Evolutionary conservation across 306 rosid genomes (phyloP).

Genomic region (Canavalia ensiformis): DNA sequence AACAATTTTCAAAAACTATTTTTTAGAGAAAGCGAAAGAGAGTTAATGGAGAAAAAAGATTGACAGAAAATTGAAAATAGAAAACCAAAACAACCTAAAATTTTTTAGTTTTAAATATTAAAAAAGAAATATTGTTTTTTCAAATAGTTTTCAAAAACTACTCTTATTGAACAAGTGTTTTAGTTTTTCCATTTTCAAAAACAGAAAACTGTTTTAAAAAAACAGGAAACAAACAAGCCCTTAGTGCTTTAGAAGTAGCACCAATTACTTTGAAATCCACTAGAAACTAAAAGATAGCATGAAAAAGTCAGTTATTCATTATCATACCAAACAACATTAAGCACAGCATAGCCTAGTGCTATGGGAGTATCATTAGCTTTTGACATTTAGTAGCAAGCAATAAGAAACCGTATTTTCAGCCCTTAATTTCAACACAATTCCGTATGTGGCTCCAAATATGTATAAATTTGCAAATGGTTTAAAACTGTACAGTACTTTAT

Average conservation of each 20-base stretch:
- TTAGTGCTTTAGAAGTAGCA: conserved; percentile 2
- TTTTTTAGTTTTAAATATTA: no score
- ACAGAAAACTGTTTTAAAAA: no score
- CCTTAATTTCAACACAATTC: conserved; percentile 1
- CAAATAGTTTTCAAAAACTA: no score
- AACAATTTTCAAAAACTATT: no score
- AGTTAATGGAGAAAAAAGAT: no score
- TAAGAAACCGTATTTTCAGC: conserved; percentile 5
- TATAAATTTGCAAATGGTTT: conserved; percentile 24
- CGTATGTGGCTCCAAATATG: background rate
- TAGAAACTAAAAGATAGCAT: conserved; percentile 5
- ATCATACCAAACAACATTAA: conserved; percentile 19
- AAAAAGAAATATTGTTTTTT: no score
- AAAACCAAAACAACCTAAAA: no score
- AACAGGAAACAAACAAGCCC: background rate
- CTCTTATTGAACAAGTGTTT: no score
- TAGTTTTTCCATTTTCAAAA: no score
- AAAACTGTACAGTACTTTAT: background rate
- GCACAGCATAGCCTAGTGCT: background rate
- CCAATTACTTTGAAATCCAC: conserved; percentile 14
- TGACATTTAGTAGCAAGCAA: conserved; percentile 19
- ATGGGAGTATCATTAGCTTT: conserved; percentile 27
- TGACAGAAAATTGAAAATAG: no score
- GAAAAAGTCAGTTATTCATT: background rate
- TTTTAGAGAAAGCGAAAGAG: no score